phyloP scores from a whole-genome alignment of 2,329 filamentous ascomycete species.

The Cercospora sesami region DNA sequence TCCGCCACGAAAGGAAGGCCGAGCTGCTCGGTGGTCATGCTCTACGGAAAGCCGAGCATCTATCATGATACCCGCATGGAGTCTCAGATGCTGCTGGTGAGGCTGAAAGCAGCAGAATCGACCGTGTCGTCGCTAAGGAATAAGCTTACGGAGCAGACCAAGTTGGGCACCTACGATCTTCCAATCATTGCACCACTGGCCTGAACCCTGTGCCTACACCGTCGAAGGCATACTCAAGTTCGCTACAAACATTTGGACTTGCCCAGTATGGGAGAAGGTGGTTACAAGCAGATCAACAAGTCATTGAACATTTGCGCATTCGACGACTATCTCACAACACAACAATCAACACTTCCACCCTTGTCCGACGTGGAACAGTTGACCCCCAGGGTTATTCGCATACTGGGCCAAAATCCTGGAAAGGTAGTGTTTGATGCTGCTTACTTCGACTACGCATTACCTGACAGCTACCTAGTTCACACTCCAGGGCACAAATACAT shows the following conservation, averaged over 20 bases:
- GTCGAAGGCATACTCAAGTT: background rate
- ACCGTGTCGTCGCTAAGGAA: background rate
- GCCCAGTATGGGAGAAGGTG: constrained; percentile 25
- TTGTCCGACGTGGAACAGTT: constrained; percentile 28
- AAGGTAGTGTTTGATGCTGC: constrained; percentile 12
- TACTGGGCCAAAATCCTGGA: constrained; percentile 33
- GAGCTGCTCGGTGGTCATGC: background rate
- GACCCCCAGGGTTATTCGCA: constrained; percentile 26
- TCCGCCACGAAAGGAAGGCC: background rate
- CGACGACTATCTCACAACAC: constrained; percentile 30
- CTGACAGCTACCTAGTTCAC: constrained; percentile 34
- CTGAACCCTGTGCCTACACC: background rate
- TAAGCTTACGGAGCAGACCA: background rate
- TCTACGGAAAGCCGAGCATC: background rate
- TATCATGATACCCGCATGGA: background rate
- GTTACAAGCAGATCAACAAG: constrained; percentile 33
- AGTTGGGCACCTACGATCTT: background rate
- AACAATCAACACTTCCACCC: constrained; percentile 22
- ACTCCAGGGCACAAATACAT: constrained; percentile 47
- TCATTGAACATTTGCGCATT: constrained; percentile 27
- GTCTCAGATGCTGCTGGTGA: background rate
- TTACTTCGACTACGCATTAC: background rate
- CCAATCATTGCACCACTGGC: background rate
- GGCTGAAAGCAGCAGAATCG: background rate
- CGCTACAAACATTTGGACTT: background rate